phyloP scores from a whole-genome alignment of 2,329 filamentous ascomycete species.

The Trichoderma lentiforme region DNA sequence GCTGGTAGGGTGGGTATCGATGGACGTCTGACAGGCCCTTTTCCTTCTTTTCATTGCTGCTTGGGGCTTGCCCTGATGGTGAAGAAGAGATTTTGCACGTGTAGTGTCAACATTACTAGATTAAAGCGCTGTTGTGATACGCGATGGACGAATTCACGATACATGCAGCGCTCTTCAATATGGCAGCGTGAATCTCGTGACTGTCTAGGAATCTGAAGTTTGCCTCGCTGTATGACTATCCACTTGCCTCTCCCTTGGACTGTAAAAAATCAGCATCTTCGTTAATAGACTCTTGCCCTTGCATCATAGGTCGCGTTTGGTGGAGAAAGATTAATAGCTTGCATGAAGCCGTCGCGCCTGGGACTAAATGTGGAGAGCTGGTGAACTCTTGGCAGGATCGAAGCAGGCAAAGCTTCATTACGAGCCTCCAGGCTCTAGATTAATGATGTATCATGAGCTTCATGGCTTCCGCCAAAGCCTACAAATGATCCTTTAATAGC shows the following conservation, averaged over 20 bases:
- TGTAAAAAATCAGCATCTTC: not conserved
- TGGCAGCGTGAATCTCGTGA: not conserved
- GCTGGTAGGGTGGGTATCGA: slow-evolving; percentile 74
- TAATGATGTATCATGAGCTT: not conserved
- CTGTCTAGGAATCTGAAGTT: not conserved
- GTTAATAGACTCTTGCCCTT: not conserved
- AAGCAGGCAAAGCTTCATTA: not conserved
- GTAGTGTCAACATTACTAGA: accelerated
- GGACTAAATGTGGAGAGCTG: not conserved
- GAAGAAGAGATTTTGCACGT: slow-evolving; percentile 46
- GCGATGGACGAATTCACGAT: not conserved
- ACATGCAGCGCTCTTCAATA: not conserved
- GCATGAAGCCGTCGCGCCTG: not conserved
- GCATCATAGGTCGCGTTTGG: not conserved
- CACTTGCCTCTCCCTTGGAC: not conserved
- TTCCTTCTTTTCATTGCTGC: slow-evolving; percentile 55
- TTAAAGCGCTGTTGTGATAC: not conserved
- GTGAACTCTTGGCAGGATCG: not conserved
- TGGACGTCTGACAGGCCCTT: slow-evolving; percentile 82
- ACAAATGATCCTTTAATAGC: not conserved
- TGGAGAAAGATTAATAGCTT: not conserved
- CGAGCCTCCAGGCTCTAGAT: not conserved
- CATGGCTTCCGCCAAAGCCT: not conserved
- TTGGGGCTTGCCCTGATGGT: slow-evolving; percentile 44
- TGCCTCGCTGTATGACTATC: too few species aligned